These are phyloP conservation scores for Globisporangium echinulatum DNA, from an alignment of 352 stramenopile genomes.

Conservation along the genomic window DNA sequence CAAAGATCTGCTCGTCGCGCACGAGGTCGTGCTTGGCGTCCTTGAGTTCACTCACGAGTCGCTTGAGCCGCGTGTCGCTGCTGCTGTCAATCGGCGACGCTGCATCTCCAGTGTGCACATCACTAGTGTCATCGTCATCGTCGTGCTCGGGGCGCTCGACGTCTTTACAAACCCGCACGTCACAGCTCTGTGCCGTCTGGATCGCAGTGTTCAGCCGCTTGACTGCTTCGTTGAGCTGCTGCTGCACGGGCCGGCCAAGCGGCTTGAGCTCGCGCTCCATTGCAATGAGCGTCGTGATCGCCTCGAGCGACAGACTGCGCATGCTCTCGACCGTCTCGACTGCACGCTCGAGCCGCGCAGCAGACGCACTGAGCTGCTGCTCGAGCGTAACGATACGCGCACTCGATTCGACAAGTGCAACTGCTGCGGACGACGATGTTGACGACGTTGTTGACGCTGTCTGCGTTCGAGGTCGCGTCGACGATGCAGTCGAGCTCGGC, in stretches of 20 bases:
- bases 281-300: conserved; percentile 59
- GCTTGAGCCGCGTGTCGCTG: conserved; percentile 17
- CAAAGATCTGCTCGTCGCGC: conserved; percentile 79
- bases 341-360: conserved; percentile 32
- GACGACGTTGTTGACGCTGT: not conserved
- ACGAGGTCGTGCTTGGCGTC: conserved; percentile 56
- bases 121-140: not conserved
- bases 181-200: conserved; percentile 47
- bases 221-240: conserved; percentile 77
- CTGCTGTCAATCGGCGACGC: not conserved
- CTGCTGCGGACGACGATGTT: not conserved
- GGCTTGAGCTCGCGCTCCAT: conserved; percentile 76
- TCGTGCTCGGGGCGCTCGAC: conserved; percentile 14
- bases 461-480: not conserved
- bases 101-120: not conserved
- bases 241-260: conserved; percentile 60
- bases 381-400: not conserved
- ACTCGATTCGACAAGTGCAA: not conserved
- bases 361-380: conserved; percentile 28
- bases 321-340: conserved; percentile 52
- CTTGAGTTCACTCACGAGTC: conserved; percentile 51
- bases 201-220: conserved; percentile 68
- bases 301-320: conserved; percentile 51
- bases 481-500: not conserved
- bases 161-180: conserved; percentile 18